A percentile compares a stretch with the other conserved stretches of the same genome.
Evolutionary conservation across 331 rosid species (phyloP).

Genomic region (Malus hybrid): DNA sequence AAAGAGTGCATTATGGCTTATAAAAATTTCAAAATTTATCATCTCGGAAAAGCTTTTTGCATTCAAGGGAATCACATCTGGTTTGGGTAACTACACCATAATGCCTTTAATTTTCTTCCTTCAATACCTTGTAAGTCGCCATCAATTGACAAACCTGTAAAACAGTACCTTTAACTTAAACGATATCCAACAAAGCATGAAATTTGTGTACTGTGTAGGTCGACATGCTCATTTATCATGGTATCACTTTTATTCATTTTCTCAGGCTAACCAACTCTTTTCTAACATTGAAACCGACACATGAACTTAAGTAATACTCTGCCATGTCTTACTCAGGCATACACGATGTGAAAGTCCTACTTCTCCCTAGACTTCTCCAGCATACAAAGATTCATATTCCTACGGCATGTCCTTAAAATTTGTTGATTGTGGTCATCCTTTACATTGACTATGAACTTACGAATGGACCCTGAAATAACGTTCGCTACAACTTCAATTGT

Average conservation of each 20-base stretch:
- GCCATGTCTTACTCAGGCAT: neutral
- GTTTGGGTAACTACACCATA: no score
- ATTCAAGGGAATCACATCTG: no score
- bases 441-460: neutral
- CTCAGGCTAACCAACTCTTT: neutral
- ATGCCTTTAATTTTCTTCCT: neutral
- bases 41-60: no score
- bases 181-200: neutral
- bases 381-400: neutral
- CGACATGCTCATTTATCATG: neutral
- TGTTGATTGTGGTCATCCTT: slow-evolving; percentile 6
- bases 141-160: slow-evolving; percentile 59
- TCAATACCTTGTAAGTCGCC: slow-evolving; percentile 92
- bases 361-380: neutral
- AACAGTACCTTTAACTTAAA: neutral
- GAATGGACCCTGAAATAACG: neutral
- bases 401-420: slow-evolving; percentile 2
- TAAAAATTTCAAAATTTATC: no score
- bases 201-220: neutral
- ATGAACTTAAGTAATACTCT: neutral
- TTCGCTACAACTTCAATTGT: neutral
- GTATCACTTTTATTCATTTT: neutral
- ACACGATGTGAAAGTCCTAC: neutral
- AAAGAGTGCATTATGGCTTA: no score
- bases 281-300: neutral